These are phyloP conservation scores for Calonectria multiphialidica DNA, from an alignment of 2,329 filamentous ascomycete genomes.

Conservation along the genomic window DNA sequence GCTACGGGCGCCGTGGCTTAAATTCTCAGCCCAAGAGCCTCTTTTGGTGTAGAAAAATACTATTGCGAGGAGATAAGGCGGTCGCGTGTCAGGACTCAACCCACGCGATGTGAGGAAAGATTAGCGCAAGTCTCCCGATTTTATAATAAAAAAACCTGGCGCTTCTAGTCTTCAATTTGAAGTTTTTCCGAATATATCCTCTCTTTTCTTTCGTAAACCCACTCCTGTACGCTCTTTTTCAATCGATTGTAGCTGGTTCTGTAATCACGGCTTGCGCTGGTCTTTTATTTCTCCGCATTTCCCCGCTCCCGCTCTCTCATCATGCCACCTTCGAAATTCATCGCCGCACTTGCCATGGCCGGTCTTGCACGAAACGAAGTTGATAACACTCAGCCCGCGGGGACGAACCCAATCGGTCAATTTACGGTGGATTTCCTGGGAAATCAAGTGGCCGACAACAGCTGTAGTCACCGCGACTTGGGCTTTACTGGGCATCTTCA, in stretches of 20 bases:
- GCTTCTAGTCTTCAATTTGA: not conserved
- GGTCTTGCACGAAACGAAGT: constrained; percentile 10
- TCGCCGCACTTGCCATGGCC: not conserved
- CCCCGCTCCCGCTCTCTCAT: not conserved
- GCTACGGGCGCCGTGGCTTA: not conserved
- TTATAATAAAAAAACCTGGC: not conserved
- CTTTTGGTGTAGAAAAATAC: not conserved
- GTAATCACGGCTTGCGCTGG: not conserved
- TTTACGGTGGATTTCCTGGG: constrained; percentile 48
- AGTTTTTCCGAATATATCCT: not conserved
- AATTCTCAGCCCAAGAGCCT: not conserved
- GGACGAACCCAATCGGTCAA: constrained; percentile 48
- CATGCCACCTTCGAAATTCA: constrained; percentile 5
- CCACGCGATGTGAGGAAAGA: not conserved
- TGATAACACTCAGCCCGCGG: constrained; percentile 54
- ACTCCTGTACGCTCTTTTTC: not conserved
- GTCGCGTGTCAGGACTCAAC: not conserved
- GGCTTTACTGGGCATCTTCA: constrained; percentile 51
- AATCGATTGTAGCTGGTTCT: not conserved
- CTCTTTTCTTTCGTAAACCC: not conserved
- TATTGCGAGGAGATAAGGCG: not conserved
- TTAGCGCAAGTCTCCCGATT: not conserved
- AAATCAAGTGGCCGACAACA: constrained; percentile 51
- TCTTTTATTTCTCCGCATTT: not conserved
- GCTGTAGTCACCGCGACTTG: constrained; percentile 51